Evolutionary conservation across 768 basidiomycete species (phyloP).

Genomic region (Daedalea quercina): DNA sequence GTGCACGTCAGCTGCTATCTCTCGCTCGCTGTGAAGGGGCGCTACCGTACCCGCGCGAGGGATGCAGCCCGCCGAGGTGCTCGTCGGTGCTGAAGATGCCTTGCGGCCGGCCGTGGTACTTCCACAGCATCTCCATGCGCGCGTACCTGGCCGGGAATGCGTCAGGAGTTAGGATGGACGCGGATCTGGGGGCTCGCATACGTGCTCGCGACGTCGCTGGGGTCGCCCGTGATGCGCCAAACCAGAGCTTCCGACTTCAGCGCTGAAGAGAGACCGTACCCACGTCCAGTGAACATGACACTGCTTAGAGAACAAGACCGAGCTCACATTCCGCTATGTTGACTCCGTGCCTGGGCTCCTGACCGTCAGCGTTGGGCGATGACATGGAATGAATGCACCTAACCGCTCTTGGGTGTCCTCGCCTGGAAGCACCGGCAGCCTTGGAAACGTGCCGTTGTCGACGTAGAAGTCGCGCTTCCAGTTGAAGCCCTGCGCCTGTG

Average conservation of each 20-base stretch:
- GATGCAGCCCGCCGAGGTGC: slow-evolving; percentile 49
- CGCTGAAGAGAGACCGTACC: neutral
- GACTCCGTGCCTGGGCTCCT: neutral
- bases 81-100: slow-evolving; percentile 53
- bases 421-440: neutral
- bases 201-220: slow-evolving; percentile 2
- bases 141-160: neutral
- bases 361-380: neutral
- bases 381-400: neutral
- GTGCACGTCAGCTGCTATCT: no score
- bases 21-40: neutral
- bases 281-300: neutral
- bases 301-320: neutral
- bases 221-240: slow-evolving; percentile 1
- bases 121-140: slow-evolving; percentile 40
- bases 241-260: slow-evolving; percentile 1
- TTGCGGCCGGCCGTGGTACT: slow-evolving; percentile 52
- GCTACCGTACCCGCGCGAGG: slow-evolving; percentile 36
- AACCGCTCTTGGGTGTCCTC: neutral
- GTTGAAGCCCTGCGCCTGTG: neutral
- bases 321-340: neutral
- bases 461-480: slow-evolving; percentile 1
- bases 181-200: neutral
- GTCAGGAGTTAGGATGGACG: neutral
- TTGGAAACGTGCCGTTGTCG: slow-evolving; percentile 1